phyloP scores from a whole-genome alignment of 768 basidiomycete genomes.

The Amanita polypyramis region DNA sequence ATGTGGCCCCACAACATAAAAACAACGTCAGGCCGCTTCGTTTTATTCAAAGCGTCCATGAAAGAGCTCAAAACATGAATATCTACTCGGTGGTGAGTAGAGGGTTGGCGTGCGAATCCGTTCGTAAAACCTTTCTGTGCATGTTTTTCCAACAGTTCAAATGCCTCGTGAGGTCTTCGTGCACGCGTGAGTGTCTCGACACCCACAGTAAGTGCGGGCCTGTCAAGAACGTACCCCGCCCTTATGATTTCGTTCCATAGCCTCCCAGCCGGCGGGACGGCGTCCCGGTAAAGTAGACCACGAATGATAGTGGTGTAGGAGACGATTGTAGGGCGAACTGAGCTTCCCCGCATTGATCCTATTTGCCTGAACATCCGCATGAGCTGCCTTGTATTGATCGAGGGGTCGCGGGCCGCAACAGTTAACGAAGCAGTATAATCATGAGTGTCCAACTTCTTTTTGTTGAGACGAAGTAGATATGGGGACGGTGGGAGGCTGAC shows the following conservation, averaged over 20 bases:
- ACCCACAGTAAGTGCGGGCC: constrained; percentile 37
- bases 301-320: constrained; percentile 47
- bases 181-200: constrained; percentile 36
- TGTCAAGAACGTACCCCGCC: constrained; percentile 29
- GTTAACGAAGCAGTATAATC: constrained; percentile 37
- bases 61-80: constrained; percentile 30
- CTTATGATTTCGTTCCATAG: constrained; percentile 33
- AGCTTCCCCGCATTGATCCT: constrained; percentile 9
- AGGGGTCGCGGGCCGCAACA: constrained; percentile 31
- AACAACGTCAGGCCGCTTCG: constrained; percentile 49
- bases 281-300: constrained; percentile 36
- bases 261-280: constrained; percentile 26
- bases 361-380: constrained; percentile 23
- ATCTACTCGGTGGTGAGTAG: constrained; percentile 12
- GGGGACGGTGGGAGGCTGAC: constrained; percentile 3
- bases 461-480: constrained; percentile 12
- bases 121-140: constrained; percentile 8
- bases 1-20: constrained; percentile 66
- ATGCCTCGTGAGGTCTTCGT: constrained; percentile 34
- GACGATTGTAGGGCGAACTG: constrained; percentile 29
- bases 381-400: constrained; percentile 21
- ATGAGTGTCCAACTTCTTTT: constrained; percentile 27
- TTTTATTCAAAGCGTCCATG: constrained; percentile 36
- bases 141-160: constrained; percentile 37
- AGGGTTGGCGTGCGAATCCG: neutral